Conservation (phyloP, 78 protist genomes). For the Protostelium mycophagum region DNA sequence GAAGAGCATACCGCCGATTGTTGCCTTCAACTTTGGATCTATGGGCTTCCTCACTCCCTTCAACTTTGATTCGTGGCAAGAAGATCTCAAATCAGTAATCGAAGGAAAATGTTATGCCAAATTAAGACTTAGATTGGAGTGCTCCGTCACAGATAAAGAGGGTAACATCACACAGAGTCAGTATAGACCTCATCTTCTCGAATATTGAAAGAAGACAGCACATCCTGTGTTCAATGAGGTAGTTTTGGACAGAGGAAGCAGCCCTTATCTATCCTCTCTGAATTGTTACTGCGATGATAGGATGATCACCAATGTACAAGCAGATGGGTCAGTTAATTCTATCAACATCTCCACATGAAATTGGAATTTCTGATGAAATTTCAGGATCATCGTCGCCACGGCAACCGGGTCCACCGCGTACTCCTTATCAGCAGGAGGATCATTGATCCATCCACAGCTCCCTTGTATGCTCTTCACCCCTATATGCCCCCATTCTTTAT, state of each 20-base stretch:
- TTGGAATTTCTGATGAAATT: constrained; percentile 8
- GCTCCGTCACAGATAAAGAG: constrained; percentile 16
- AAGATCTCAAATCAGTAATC: constrained; percentile 29
- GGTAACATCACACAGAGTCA: not conserved
- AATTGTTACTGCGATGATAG: constrained; percentile 67
- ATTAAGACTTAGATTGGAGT: constrained; percentile 35
- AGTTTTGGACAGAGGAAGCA: constrained; percentile 54
- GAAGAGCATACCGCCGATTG: constrained; percentile 69
- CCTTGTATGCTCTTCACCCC: constrained; percentile 84
- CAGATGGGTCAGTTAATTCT: constrained; percentile 69
- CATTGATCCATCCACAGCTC: constrained; percentile 83
- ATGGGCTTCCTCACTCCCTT: constrained; percentile 87
- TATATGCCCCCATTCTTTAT: constrained; percentile 86
- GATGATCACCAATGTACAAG: constrained; percentile 78
- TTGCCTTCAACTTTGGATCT: constrained; percentile 76
- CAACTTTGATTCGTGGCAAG: constrained; percentile 31
- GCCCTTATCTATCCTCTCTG: constrained; percentile 69
- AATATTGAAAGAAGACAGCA: constrained; percentile 4
- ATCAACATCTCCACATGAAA: constrained; percentile 20
- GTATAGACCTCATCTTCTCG: not conserved
- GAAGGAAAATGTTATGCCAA: constrained; percentile 60
- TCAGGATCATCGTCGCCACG: constrained; percentile 39
- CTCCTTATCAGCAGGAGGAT: constrained; percentile 86
- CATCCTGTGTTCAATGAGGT: constrained; percentile 67
- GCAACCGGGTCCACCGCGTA: constrained; percentile 90